Base-by-base conservation (phyloP, 2,329 filamentous ascomycete genomes). In the Hypoxylon sp. region DNA sequence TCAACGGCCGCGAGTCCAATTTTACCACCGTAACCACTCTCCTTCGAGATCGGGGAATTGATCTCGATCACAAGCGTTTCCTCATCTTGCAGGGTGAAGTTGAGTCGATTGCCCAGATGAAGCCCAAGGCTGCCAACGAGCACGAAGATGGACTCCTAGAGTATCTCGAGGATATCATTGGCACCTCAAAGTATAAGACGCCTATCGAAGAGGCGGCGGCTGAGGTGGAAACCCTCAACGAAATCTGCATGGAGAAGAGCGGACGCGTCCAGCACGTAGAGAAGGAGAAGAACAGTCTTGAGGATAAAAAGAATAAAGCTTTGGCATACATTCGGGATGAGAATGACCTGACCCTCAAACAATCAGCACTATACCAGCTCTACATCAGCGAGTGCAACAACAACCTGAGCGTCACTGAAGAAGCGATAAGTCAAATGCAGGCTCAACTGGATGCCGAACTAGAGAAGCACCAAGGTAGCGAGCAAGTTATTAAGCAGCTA, bases 71-170 rank as follows among this genome's bases (percentile, higher is more conserved):
- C 82, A 99, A 99, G 82, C 93, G 96, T 66, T 99, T 99, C 82
- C 83, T 99, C 59, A 99, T 99, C 76, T 83, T 99, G 10, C 96
- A 99, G 80, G 96, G 96, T 76, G 96, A 99, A 79, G 96, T 99
- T 65, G 96, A 99, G 79, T 98, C 95, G 0, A 99, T 99, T 77
- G 95, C 96, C 5, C 96, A 98, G 80, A 99, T 99, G 96, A 99
- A 99, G 81, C 87, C 97, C 17, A 99, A 99, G 80, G 96, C 97
- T 3, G 90, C 87, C 45, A 95, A 93, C 74, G 96, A 99, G 79
- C 95, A 98, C 76, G 96, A 99, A 67, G 96, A 99, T 75, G 96
- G 96, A 11, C 87, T 99, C 2, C 85, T 99, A 17, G 96, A 99
- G 79, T 99, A 99, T 71, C 88, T 99, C 0, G 96, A 99, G 79